A percentile compares a stretch with the other conserved stretches of the same genome.
Conservation (phyloP, 768 basidiomycete species). For the Leccinellum rugosiceps region DNA sequence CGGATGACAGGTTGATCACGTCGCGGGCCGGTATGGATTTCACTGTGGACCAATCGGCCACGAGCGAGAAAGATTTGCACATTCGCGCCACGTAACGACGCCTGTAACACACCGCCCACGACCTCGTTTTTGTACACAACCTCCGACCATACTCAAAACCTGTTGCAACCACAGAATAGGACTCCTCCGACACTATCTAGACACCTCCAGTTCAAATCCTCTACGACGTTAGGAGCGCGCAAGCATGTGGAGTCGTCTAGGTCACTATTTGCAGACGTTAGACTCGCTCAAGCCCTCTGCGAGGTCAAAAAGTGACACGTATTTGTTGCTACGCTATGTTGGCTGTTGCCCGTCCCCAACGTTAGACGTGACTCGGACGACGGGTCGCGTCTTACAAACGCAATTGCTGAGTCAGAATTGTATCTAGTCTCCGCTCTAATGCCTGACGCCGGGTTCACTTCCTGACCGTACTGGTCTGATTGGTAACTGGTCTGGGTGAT, state of each 20-base stretch:
- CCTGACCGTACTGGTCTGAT: conserved; percentile 9
- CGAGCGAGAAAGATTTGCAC: conserved; percentile 19
- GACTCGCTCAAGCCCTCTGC: not conserved
- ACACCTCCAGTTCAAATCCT: not conserved
- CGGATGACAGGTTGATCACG: conserved; percentile 13
- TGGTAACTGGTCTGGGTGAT: conserved; percentile 9
- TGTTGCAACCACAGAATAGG: not conserved
- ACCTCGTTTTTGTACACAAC: conserved; percentile 3
- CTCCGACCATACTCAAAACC: not conserved
- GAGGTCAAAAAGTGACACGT: not conserved
- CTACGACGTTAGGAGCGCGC: not conserved
- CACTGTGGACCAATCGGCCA: conserved; percentile 13
- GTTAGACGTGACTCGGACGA: conserved; percentile 2
- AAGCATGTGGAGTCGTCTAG: not conserved
- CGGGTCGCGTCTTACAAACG: conserved; percentile 5
- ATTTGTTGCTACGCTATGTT: not conserved
- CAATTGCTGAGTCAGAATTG: not conserved
- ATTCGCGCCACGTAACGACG: conserved; percentile 10
- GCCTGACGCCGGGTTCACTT: not conserved
- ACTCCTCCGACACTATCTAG: not conserved
- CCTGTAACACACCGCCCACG: conserved; percentile 15
- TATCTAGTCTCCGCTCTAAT: conserved; percentile 20
- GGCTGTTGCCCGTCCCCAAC: too few species aligned
- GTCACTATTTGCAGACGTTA: not conserved
- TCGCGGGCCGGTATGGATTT: conserved; percentile 8